Conservation (phyloP, 2,329 filamentous ascomycete species). For the Samsoniella hepiali region DNA sequence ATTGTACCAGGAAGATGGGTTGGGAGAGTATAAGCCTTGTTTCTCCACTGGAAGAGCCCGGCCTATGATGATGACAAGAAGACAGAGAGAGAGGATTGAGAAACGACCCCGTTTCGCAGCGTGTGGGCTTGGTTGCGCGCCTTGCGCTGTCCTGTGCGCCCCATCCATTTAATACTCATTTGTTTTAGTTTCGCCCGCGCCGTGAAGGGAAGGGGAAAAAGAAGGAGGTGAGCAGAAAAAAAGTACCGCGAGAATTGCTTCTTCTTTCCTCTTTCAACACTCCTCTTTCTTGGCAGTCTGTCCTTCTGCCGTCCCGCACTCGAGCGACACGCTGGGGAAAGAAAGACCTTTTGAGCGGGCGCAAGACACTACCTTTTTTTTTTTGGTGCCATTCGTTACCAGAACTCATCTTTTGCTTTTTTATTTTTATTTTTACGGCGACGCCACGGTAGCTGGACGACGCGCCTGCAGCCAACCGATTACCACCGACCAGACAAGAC, state of each 20-base stretch:
- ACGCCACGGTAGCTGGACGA: neutral
- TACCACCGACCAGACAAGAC: neutral
- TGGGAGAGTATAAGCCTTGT: neutral
- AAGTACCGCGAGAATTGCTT: constrained; percentile 7
- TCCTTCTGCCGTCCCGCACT: neutral
- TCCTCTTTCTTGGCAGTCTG: neutral
- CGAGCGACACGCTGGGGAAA: neutral
- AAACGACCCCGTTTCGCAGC: neutral
- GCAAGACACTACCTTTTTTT: neutral
- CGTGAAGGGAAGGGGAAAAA: neutral
- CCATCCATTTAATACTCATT: constrained; percentile 6
- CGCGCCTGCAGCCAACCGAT: neutral
- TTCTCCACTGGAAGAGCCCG: neutral
- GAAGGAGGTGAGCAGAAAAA: neutral
- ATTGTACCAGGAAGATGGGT: neutral
- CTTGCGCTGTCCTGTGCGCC: neutral
- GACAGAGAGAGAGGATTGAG: neutral
- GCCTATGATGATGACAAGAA: neutral
- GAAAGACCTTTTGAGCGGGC: neutral
- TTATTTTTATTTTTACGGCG: neutral
- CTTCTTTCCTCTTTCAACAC: constrained; percentile 9
- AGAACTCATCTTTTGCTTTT: neutral
- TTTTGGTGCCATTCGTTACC: neutral
- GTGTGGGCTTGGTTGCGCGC: neutral
- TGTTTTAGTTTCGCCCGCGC: neutral